Percentiles rank a stretch among this genome's conserved stretches.
These are phyloP conservation scores for Beauveria bassiana DNA, from an alignment of 2,329 filamentous ascomycete genomes.

Conservation along the genomic window DNA sequence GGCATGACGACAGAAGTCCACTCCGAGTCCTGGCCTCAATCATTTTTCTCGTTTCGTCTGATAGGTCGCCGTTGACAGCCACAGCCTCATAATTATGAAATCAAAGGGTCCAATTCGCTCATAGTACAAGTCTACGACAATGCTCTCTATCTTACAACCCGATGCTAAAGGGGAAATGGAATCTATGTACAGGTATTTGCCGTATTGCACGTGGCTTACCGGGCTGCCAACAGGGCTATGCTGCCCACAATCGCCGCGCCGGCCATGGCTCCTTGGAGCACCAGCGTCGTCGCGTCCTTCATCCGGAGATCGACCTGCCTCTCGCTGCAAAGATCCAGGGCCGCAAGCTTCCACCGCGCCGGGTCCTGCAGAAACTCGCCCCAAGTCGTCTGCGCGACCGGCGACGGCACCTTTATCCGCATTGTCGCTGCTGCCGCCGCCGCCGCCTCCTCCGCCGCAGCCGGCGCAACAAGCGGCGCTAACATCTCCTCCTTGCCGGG, in stretches of 20 bases:
- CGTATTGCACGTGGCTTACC: slow-evolving; percentile 13
- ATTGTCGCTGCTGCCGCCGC: no score
- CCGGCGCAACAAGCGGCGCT: slow-evolving; percentile 10
- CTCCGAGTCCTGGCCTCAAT: background rate
- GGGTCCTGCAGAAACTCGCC: slow-evolving; percentile 34
- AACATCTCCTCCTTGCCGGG: slow-evolving; percentile 15
- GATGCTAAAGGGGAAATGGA: background rate
- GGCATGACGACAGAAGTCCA: background rate
- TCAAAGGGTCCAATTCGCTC: slow-evolving; percentile 2
- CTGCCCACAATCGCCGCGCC: slow-evolving; percentile 55
- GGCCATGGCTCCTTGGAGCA: slow-evolving; percentile 56
- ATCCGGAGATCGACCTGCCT: slow-evolving; percentile 55
- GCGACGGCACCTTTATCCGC: background rate
- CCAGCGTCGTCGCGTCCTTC: slow-evolving; percentile 62
- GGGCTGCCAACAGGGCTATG: slow-evolving; percentile 40
- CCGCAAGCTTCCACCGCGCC: slow-evolving; percentile 38
- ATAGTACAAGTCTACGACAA: background rate
- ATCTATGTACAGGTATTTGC: background rate
- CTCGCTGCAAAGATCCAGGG: slow-evolving; percentile 58
- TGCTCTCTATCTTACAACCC: slow-evolving; percentile 7
- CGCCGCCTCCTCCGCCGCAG: slow-evolving; percentile 9
- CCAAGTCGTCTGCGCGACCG: slow-evolving; percentile 28
- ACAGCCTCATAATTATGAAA: background rate
- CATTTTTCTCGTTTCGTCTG: background rate
- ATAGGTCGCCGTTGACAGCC: background rate